Percentiles rank a stretch among this genome's conserved stretches.
Evolutionary conservation across 2,329 filamentous ascomycete species (phyloP).

Genomic region (Karstenula rhodostoma): DNA sequence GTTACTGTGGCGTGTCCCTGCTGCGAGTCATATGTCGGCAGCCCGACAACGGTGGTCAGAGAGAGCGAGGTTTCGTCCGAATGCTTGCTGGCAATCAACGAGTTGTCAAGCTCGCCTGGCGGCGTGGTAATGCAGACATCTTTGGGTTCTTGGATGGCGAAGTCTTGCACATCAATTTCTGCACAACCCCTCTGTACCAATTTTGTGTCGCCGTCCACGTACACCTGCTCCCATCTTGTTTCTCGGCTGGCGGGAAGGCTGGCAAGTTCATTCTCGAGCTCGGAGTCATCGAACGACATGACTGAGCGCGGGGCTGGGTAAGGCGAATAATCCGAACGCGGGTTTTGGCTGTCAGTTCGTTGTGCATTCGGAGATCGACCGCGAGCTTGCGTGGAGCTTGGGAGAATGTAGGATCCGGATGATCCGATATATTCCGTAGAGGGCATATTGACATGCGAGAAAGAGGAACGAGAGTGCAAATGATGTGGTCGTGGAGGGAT

Average conservation of each 20-base stretch:
- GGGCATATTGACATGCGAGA: conserved; percentile 43
- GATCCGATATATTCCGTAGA: conserved; percentile 56
- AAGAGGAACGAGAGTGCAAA: conserved; percentile 39
- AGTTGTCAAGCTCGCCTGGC: conserved; percentile 40
- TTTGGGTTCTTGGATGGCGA: conserved; percentile 40
- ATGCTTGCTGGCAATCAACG: conserved; percentile 34
- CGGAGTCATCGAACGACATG: conserved; percentile 50
- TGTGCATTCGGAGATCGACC: conserved; percentile 32
- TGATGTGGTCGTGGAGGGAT: conserved; percentile 45
- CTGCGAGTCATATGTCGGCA: conserved; percentile 29
- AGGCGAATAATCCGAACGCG: conserved; percentile 47
- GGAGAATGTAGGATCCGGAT: conserved; percentile 54
- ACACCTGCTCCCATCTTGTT: conserved; percentile 50
- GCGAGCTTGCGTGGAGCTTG: conserved; percentile 31
- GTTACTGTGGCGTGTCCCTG: conserved; percentile 18
- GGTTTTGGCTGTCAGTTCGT: conserved; percentile 35
- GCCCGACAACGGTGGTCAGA: conserved; percentile 32
- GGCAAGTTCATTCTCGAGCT: conserved; percentile 46
- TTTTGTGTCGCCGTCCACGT: conserved; percentile 49
- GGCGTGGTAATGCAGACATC: conserved; percentile 48
- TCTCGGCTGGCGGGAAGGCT: conserved; percentile 46
- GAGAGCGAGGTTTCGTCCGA: conserved; percentile 36
- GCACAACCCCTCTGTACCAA: conserved; percentile 44
- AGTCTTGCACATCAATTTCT: conserved; percentile 44
- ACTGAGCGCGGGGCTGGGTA: conserved; percentile 45